phyloP scores from a whole-genome alignment of 2,329 filamentous ascomycete genomes.

The Ophiostoma pallidulum region DNA sequence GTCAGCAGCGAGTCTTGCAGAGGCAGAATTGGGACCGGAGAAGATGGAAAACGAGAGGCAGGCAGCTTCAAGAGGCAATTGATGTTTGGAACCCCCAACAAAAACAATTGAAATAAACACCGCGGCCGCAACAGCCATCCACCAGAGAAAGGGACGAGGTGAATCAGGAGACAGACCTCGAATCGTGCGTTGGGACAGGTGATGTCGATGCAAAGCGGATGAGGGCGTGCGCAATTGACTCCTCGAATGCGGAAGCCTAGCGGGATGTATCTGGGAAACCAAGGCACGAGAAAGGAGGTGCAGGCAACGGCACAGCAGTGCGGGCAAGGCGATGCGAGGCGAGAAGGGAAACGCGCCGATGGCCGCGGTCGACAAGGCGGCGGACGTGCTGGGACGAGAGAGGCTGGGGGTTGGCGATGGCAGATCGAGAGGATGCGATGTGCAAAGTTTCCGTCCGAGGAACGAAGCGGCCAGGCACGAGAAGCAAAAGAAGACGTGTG shows the following conservation, averaged over 20 bases:
- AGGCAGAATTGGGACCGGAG: background rate
- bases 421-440: constrained; percentile 8
- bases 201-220: background rate
- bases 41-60: background rate
- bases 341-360: background rate
- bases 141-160: background rate
- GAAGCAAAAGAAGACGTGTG: constrained; percentile 16
- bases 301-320: constrained; percentile 1
- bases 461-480: constrained; percentile 3
- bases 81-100: background rate
- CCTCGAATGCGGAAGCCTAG: background rate
- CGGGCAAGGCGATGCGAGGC: background rate
- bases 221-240: too few species aligned
- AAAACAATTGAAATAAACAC: too few species aligned
- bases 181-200: background rate
- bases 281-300: background rate
- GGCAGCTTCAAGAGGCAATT: background rate
- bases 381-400: background rate
- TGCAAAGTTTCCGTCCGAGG: background rate
- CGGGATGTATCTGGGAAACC: too few species aligned
- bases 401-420: constrained; percentile 2
- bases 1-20: background rate
- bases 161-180: constrained; percentile 1
- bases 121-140: too few species aligned
- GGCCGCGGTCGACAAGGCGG: background rate